Evolutionary conservation across 768 basidiomycete genomes (phyloP).

Genomic region (Suillus cothurnatus): DNA sequence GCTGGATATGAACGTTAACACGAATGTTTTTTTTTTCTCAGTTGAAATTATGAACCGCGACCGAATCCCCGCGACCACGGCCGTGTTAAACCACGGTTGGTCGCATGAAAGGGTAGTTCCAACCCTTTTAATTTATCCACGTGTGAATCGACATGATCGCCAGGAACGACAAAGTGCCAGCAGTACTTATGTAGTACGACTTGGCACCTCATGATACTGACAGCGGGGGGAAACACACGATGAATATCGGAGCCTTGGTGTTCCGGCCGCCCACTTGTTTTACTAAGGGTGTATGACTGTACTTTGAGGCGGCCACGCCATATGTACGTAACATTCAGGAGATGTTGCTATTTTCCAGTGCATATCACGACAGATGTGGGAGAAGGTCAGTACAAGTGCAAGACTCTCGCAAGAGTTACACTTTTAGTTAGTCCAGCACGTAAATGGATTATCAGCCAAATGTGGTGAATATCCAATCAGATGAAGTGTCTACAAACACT

Average conservation of each 20-base stretch:
- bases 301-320: background rate
- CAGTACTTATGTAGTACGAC: background rate
- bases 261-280: background rate
- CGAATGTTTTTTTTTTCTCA: too few relatives aligned
- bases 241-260: background rate
- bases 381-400: too few relatives aligned
- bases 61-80: background rate
- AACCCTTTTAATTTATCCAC: background rate
- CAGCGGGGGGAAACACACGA: background rate
- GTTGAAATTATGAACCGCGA: background rate
- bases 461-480: too few relatives aligned
- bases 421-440: too few relatives aligned
- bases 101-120: too few relatives aligned
- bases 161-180: slow-evolving; percentile 8
- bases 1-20: background rate
- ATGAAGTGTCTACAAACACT: too few relatives aligned
- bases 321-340: background rate
- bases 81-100: background rate
- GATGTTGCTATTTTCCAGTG: background rate
- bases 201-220: background rate
- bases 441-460: too few relatives aligned
- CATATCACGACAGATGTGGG: background rate
- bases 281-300: background rate
- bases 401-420: too few relatives aligned
- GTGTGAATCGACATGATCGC: slow-evolving; percentile 2